A percentile compares a stretch with the other conserved stretches of the same genome.
Conservation (phyloP, 345 rosid species). For the Turnera subulata region DNA sequence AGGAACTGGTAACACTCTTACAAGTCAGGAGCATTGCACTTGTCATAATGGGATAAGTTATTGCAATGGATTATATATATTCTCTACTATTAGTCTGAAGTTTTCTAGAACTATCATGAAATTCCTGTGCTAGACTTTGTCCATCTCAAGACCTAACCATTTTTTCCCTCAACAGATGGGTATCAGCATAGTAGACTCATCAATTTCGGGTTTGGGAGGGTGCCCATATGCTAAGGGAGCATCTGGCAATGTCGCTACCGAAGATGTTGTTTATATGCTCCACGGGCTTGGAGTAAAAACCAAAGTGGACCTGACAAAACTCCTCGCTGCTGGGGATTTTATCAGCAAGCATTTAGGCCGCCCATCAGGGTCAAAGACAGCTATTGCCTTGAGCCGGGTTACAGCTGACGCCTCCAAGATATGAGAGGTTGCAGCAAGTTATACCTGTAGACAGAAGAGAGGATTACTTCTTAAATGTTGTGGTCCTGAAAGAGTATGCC, state of each 20-base stretch:
- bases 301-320: slow-evolving; percentile 57
- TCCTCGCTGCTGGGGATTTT: slow-evolving; percentile 58
- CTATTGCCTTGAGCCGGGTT: slow-evolving; percentile 43
- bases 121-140: no score
- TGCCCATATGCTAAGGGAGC: slow-evolving; percentile 86
- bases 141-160: not conserved
- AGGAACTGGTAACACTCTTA: no score
- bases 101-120: no score
- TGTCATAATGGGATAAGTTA: no score
- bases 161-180: slow-evolving; percentile 49
- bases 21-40: no score
- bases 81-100: no score
- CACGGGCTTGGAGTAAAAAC: slow-evolving; percentile 64
- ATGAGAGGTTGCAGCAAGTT: slow-evolving; percentile 18
- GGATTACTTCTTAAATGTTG: not conserved
- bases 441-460: not conserved
- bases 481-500: not conserved
- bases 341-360: slow-evolving; percentile 56
- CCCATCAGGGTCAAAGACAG: slow-evolving; percentile 57
- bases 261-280: slow-evolving; percentile 77
- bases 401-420: slow-evolving; percentile 73
- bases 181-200: slow-evolving; percentile 60
- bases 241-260: slow-evolving; percentile 70
- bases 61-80: no score
- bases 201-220: slow-evolving; percentile 68